Evolutionary conservation across 257 asterid species (phyloP).

Genomic region (Dorcoceras hygrometricum): DNA sequence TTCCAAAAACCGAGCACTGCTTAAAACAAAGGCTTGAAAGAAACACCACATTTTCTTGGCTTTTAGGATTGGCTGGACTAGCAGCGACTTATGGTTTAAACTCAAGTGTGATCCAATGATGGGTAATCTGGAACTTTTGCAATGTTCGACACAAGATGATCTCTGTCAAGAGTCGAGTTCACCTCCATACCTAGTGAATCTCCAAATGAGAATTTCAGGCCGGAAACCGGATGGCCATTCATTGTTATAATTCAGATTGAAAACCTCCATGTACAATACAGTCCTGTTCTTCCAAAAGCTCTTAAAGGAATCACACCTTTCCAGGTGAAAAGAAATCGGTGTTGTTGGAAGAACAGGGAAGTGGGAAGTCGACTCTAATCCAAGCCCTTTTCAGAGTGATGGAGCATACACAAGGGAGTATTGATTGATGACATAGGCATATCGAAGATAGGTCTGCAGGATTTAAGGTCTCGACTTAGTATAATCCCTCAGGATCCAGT

Average conservation of each 20-base stretch:
- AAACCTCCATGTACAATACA: conserved; percentile 65
- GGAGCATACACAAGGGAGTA: conserved; percentile 63
- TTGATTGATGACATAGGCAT: conserved; percentile 68
- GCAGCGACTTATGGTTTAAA: conserved; percentile 83
- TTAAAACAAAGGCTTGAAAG: neutral
- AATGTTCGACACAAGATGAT: conserved; percentile 86
- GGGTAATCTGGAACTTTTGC: conserved; percentile 92
- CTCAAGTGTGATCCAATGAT: conserved; percentile 72
- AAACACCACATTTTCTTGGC: neutral
- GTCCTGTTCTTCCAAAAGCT: conserved; percentile 62
- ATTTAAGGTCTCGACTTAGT: conserved; percentile 65
- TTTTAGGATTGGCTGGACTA: conserved; percentile 77
- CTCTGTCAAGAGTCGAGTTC: conserved; percentile 73
- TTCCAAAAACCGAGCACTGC: neutral
- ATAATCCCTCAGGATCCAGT: conserved; percentile 86
- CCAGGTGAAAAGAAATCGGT: conserved; percentile 64
- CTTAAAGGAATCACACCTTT: conserved; percentile 66
- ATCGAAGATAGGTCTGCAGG: conserved; percentile 61
- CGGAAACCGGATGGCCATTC: conserved; percentile 58
- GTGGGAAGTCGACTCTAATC: conserved; percentile 83
- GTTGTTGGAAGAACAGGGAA: conserved; percentile 85
- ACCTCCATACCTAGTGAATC: conserved; percentile 61
- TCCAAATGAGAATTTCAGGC: conserved; percentile 60
- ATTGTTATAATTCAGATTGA: conserved; percentile 56
- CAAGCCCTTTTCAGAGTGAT: conserved; percentile 82